Conservation (phyloP, 352 stramenopile species). For the Pelagophyceae sp. region DNA sequence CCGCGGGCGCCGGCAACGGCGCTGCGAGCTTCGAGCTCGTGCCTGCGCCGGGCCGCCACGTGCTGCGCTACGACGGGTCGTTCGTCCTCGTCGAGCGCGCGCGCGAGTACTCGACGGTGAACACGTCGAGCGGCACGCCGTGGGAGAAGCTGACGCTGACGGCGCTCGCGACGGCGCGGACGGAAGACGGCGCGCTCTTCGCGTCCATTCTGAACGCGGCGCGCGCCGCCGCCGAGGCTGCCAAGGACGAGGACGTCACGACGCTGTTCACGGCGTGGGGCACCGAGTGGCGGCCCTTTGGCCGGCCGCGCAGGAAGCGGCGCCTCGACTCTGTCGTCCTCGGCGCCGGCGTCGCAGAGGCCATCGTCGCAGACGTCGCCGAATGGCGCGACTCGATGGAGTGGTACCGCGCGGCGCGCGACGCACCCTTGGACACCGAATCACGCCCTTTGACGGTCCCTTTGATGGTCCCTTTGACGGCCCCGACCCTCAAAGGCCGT, state of each 20-base stretch:
- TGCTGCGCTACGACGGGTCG: conserved; percentile 18
- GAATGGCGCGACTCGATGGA: conserved; percentile 19
- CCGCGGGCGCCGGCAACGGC: not conserved
- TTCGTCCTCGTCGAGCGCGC: conserved; percentile 26
- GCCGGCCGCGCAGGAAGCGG: conserved; percentile 21
- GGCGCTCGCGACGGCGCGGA: conserved; percentile 7
- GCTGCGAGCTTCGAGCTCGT: conserved; percentile 24
- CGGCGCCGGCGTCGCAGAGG: conserved; percentile 7
- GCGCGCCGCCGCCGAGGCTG: not conserved
- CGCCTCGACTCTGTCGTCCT: conserved; percentile 28
- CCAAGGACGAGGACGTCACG: conserved; percentile 23
- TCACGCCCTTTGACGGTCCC: too few relatives aligned
- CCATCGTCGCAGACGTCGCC: conserved; percentile 22
- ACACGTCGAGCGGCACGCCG: conserved; percentile 27
- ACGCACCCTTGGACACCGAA: too few relatives aligned
- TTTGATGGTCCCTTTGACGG: too few relatives aligned
- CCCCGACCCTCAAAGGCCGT: too few relatives aligned
- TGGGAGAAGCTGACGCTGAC: conserved; percentile 29
- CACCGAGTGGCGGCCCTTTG: conserved; percentile 31
- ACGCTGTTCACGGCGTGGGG: conserved; percentile 31
- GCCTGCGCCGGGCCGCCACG: conserved; percentile 27
- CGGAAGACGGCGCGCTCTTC: not conserved
- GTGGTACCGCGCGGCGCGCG: too few relatives aligned
- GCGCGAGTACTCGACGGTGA: conserved; percentile 29
- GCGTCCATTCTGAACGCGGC: conserved; percentile 16